Evolutionary conservation across 441 rosid genomes (phyloP), one percentile per base, ranked within the genome.

Genomic region (Dalechampia spathulata): DNA sequence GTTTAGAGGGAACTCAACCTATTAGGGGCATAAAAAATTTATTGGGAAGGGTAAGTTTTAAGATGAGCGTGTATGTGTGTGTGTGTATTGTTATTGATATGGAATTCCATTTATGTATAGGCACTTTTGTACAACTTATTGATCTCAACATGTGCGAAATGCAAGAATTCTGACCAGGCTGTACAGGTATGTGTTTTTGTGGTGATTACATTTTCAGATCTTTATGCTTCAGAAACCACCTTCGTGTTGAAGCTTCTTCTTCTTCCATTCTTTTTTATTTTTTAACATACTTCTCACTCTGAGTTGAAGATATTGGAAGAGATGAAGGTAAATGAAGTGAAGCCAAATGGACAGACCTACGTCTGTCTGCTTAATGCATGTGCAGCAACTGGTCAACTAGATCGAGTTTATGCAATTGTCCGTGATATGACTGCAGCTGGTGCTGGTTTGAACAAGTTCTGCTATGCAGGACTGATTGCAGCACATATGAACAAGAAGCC

Each of bases 351-450:
- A 57, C 95, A 85, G 73, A 89, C 96, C 46, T 89, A 78, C 68
- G 69, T 85, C 43, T 76, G 88, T 73, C 75, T 92, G 19, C 94
- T 92, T 45, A 86, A 89, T 74, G 86, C 94, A 38, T 92, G 87
- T 62, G 99, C 99, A 16, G 85, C 81, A 39, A 81, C 79, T 70
- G 99, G 97, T 61, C 85, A 77, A 27, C 60, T 83, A 55, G 96
- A 92, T 72, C 81, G 71, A 65, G 96, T 82, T 96, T 92, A 92
- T 39, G 95, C 87, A 42, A 86, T 92, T 63, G 88, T 92, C 28
- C 86, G 95, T 53, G 99, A 92, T 72, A 92, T 92, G 99, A 85
- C 99, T 67, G 90, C 95, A 40, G 96, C 92, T 64, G 99, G 90
- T 72, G 92, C 81, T 61, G 94, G 79, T 59, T 82, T 92, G 72